Evolutionary conservation across 192 early-diverging fungal species (phyloP).

Genomic region (Cladochytrium replicatum): DNA sequence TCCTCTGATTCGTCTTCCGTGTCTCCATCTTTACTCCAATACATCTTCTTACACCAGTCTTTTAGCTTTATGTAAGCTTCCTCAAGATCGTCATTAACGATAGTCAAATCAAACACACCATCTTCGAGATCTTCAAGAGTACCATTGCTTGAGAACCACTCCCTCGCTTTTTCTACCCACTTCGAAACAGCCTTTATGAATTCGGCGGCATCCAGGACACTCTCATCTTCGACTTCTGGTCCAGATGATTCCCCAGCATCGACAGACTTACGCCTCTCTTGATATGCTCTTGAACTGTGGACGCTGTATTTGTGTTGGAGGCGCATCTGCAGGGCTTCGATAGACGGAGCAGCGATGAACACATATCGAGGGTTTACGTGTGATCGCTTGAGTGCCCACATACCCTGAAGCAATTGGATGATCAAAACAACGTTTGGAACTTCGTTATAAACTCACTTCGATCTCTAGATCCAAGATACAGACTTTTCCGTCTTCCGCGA

Average conservation of each 20-base stretch:
- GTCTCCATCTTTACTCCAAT: conserved; percentile 24
- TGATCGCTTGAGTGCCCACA: conserved; percentile 35
- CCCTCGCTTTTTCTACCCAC: conserved; percentile 35
- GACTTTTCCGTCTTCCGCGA: conserved; percentile 42
- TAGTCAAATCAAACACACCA: conserved; percentile 25
- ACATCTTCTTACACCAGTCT: conserved; percentile 25
- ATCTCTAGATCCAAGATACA: conserved; percentile 44
- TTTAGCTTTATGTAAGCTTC: conserved; percentile 28
- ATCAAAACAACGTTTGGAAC: neutral
- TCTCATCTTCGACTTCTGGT: neutral
- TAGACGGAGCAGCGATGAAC: conserved; percentile 31
- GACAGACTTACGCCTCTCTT: neutral
- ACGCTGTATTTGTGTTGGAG: conserved; percentile 16
- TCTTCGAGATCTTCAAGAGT: neutral
- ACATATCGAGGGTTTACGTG: conserved; percentile 34
- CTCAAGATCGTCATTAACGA: conserved; percentile 37
- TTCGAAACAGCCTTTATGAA: conserved; percentile 15
- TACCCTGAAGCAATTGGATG: conserved; percentile 23
- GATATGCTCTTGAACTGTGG: neutral
- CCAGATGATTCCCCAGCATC: neutral
- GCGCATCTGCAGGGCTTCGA: conserved; percentile 31
- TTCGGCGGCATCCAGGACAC: too few relatives aligned
- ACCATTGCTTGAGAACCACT: conserved; percentile 8
- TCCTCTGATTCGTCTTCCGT: too few relatives aligned
- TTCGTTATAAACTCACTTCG: conserved; percentile 21